Evolutionary conservation across 352 stramenopile genomes (phyloP).

Genomic region (Pythium volutum): DNA sequence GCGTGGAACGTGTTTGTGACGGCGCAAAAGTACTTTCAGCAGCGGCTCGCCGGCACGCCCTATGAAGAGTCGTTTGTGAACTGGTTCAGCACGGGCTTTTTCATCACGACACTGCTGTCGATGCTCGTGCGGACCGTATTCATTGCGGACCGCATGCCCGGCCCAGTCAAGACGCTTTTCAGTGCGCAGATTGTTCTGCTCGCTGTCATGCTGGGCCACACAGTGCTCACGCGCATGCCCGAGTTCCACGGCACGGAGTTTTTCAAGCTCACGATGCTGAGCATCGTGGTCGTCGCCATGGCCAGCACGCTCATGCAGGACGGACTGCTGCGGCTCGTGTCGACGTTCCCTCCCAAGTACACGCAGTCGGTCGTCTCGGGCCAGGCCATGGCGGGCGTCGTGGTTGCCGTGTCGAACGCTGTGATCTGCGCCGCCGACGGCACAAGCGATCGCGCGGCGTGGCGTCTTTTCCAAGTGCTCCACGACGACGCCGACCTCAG

Average conservation of each 20-base stretch:
- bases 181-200: slow-evolving; percentile 66
- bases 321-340: slow-evolving; percentile 67
- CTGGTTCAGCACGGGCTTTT: slow-evolving; percentile 86
- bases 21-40: slow-evolving; percentile 73
- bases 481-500: slow-evolving; percentile 46
- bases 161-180: slow-evolving; percentile 58
- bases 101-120: slow-evolving; percentile 70
- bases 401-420: slow-evolving; percentile 70
- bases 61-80: slow-evolving; percentile 84
- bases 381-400: slow-evolving; percentile 70
- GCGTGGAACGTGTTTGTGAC: slow-evolving; percentile 89
- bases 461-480: slow-evolving; percentile 23
- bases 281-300: slow-evolving; percentile 64
- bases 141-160: slow-evolving; percentile 58
- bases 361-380: slow-evolving; percentile 77
- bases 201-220: slow-evolving; percentile 69
- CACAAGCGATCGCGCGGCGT: not conserved
- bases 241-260: slow-evolving; percentile 63
- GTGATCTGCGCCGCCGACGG: slow-evolving; percentile 54
- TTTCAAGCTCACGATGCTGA: slow-evolving; percentile 74
- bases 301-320: slow-evolving; percentile 81
- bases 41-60: slow-evolving; percentile 50
- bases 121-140: slow-evolving; percentile 70
- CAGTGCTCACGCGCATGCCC: slow-evolving; percentile 65
- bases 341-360: slow-evolving; percentile 72